Percentiles rank a stretch among this genome's conserved stretches.
phyloP scores from a whole-genome alignment of 805 yeast genomes.

The Starmerella apis region DNA sequence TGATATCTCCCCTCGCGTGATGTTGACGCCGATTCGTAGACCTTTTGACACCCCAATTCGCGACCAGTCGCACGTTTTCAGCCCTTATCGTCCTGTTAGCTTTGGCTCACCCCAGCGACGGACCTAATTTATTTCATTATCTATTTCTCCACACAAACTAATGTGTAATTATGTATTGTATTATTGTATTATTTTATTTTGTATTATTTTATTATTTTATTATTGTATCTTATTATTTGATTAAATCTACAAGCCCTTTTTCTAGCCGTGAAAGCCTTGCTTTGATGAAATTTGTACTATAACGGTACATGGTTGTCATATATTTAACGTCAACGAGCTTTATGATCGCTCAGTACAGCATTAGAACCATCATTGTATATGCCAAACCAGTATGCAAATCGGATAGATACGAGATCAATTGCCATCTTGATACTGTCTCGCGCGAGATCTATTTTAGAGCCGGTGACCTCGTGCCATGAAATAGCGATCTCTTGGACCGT shows the following conservation, averaged over 20 bases:
- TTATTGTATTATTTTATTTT: too few species aligned
- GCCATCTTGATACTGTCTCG: constrained; percentile 90
- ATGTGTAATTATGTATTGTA: background rate
- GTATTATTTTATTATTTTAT: background rate
- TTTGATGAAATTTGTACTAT: too few species aligned
- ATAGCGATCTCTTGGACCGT: constrained; percentile 70
- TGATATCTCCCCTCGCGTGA: constrained; percentile 13
- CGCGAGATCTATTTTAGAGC: constrained; percentile 87
- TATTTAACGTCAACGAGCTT: too few species aligned
- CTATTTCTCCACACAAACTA: background rate
- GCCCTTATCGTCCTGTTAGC: constrained; percentile 22
- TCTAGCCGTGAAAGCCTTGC: too few species aligned
- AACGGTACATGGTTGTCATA: too few species aligned
- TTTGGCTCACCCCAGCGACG: constrained; percentile 22
- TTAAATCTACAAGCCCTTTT: background rate
- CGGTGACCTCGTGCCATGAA: constrained; percentile 94
- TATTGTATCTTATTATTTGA: background rate
- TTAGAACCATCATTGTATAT: constrained; percentile 39
- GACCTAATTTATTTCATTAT: constrained; percentile 1
- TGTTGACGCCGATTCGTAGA: constrained; percentile 25
- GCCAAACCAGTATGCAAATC: constrained; percentile 79
- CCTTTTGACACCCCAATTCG: constrained; percentile 28
- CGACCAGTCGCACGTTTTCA: constrained; percentile 26
- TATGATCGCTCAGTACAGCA: background rate
- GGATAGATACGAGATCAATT: constrained; percentile 76